Percentiles rank a stretch among this genome's conserved stretches.
phyloP scores from a whole-genome alignment of 2,329 filamentous ascomycete species.

The Clonostachys solani region DNA sequence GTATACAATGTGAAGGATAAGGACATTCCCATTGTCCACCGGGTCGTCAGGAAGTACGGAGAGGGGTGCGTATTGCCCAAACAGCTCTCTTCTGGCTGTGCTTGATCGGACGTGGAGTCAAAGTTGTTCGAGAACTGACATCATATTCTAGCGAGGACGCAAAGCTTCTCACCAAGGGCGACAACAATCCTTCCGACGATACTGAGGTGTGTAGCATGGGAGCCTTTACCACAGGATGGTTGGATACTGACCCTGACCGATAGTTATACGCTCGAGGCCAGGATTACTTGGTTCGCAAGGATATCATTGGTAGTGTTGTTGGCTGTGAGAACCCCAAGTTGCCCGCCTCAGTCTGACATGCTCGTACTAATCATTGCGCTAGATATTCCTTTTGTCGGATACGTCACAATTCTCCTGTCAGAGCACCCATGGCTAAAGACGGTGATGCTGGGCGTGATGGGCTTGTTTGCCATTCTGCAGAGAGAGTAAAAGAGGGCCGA shows the following conservation, averaged over 20 bases:
- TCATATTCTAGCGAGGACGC: conserved; percentile 39
- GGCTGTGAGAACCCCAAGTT: conserved; percentile 40
- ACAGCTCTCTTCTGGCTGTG: background rate
- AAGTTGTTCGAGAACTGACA: background rate
- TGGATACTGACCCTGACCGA: background rate
- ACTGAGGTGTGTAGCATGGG: conserved; percentile 54
- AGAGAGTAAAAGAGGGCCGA: conserved; percentile 58
- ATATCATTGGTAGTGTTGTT: conserved; percentile 90
- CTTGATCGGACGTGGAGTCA: background rate
- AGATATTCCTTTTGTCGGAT: conserved; percentile 87
- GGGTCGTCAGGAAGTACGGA: conserved; percentile 75
- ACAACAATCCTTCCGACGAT: conserved; percentile 93
- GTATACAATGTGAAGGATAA: conserved; percentile 83
- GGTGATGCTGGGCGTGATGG: conserved; percentile 92
- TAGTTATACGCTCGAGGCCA: conserved; percentile 81
- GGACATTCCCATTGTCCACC: conserved; percentile 96
- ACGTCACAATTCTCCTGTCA: conserved; percentile 91
- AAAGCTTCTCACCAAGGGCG: conserved; percentile 91
- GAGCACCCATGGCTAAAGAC: conserved; percentile 98
- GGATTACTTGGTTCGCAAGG: conserved; percentile 78
- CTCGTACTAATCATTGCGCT: too few relatives aligned
- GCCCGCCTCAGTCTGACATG: too few relatives aligned
- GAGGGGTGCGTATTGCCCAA: conserved; percentile 36
- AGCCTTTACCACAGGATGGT: background rate
- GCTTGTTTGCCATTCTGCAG: conserved; percentile 86